Percentiles rank a stretch among this genome's conserved stretches.
phyloP scores from a whole-genome alignment of 306 rosid species.

The Prunus padus region DNA sequence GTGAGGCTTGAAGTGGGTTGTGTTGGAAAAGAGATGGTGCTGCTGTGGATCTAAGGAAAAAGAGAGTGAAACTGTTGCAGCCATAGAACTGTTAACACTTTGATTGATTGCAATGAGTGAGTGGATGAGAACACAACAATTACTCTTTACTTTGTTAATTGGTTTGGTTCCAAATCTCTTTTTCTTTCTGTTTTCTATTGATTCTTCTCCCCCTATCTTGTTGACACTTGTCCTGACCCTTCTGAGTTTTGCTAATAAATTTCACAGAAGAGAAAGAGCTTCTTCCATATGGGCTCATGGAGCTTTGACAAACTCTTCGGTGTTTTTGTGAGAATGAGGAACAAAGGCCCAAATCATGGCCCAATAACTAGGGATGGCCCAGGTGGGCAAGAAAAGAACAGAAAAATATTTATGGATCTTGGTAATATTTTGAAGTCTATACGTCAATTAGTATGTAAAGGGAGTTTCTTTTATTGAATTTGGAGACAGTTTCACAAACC shows the following conservation, averaged over 20 bases:
- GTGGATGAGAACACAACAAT: not conserved
- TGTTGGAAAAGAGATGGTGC: conserved; percentile 14
- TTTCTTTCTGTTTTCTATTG: not conserved
- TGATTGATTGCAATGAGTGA: not conserved
- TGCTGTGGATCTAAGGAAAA: conserved; percentile 49
- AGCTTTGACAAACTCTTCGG: too few relatives aligned
- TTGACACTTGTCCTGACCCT: not conserved
- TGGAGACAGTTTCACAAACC: too few relatives aligned
- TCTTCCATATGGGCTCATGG: too few relatives aligned
- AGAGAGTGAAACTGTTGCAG: conserved; percentile 49
- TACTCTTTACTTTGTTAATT: not conserved
- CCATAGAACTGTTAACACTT: conserved; percentile 40
- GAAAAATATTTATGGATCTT: too few relatives aligned
- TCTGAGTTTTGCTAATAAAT: not conserved
- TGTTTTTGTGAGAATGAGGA: too few relatives aligned
- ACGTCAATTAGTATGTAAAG: too few relatives aligned
- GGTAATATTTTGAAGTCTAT: too few relatives aligned
- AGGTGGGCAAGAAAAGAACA: too few relatives aligned
- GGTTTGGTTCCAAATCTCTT: not conserved
- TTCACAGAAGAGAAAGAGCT: not conserved
- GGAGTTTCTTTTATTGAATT: too few relatives aligned
- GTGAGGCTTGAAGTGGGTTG: conserved; percentile 22
- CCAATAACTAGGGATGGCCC: too few relatives aligned
- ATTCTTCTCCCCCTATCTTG: not conserved
- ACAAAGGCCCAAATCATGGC: too few relatives aligned